Evolutionary conservation across 2,329 filamentous ascomycete genomes (phyloP).

Genomic region (Plenodomus lindquistii): DNA sequence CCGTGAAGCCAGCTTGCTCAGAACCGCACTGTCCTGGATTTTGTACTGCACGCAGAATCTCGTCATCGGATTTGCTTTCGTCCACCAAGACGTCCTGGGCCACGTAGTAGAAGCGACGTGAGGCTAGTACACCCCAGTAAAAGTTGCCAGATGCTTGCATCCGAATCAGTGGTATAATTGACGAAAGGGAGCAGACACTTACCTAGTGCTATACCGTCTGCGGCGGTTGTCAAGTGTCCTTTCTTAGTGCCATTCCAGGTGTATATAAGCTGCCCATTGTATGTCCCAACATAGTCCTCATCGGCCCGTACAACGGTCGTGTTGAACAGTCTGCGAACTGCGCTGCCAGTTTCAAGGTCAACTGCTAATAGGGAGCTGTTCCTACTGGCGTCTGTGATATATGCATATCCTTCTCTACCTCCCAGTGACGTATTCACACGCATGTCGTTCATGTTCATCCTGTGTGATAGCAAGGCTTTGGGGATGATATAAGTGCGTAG

Average conservation of each 20-base stretch:
- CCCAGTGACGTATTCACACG: slow-evolving; percentile 51
- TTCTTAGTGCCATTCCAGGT: slow-evolving; percentile 44
- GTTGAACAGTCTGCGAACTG: slow-evolving; percentile 44
- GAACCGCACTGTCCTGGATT: slow-evolving; percentile 46
- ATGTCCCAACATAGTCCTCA: slow-evolving; percentile 46
- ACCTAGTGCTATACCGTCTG: slow-evolving; percentile 46
- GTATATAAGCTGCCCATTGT: slow-evolving; percentile 41
- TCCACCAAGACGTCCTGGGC: slow-evolving; percentile 42
- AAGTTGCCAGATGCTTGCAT: slow-evolving; percentile 43
- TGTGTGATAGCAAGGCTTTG: slow-evolving; percentile 35
- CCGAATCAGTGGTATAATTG: neutral
- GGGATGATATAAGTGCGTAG: slow-evolving; percentile 47
- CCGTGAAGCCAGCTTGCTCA: slow-evolving; percentile 50
- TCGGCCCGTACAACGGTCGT: slow-evolving; percentile 45
- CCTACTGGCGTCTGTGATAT: slow-evolving; percentile 48
- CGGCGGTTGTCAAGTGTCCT: slow-evolving; percentile 34
- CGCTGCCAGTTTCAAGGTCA: slow-evolving; percentile 43
- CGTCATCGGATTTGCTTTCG: slow-evolving; percentile 35
- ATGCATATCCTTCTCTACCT: slow-evolving; percentile 43
- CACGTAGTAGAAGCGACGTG: slow-evolving; percentile 48
- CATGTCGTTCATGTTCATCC: slow-evolving; percentile 49
- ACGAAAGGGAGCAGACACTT: neutral
- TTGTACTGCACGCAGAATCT: slow-evolving; percentile 44
- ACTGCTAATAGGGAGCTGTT: slow-evolving; percentile 46
- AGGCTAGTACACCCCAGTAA: slow-evolving; percentile 50